Conservation (phyloP, 75 land plant species). For the Pinus albicaulis region DNA sequence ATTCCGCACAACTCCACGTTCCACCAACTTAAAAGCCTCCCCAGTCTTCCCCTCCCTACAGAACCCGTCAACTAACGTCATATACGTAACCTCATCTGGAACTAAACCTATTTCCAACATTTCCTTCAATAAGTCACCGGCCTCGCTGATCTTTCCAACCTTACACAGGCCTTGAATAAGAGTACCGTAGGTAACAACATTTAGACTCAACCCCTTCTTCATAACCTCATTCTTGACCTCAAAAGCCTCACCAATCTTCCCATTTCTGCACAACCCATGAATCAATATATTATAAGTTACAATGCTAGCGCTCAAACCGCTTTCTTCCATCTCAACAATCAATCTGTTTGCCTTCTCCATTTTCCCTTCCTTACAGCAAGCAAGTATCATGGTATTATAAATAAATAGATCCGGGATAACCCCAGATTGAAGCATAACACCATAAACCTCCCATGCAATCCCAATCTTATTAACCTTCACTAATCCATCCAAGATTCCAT, state of each 20-base stretch:
- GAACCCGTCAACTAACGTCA: slow-evolving; percentile 42
- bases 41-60: slow-evolving; percentile 33
- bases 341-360: slow-evolving; percentile 32
- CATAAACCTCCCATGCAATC: slow-evolving; percentile 36
- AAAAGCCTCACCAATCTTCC: slow-evolving; percentile 29
- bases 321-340: slow-evolving; percentile 21
- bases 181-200: slow-evolving; percentile 32
- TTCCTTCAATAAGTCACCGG: slow-evolving; percentile 26
- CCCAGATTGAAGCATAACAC: slow-evolving; percentile 17
- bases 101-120: slow-evolving; percentile 29
- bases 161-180: slow-evolving; percentile 47
- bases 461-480: slow-evolving; percentile 22
- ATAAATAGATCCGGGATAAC: slow-evolving; percentile 40
- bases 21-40: slow-evolving; percentile 53
- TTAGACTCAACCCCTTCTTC: slow-evolving; percentile 24
- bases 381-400: slow-evolving; percentile 41
- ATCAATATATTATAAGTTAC: slow-evolving; percentile 46
- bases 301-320: slow-evolving; percentile 23
- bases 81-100: slow-evolving; percentile 42
- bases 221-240: slow-evolving; percentile 28
- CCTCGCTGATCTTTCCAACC: slow-evolving; percentile 22
- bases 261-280: slow-evolving; percentile 34
- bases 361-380: slow-evolving; percentile 33
- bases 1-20: slow-evolving; percentile 39
- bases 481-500: slow-evolving; percentile 43